These are phyloP conservation scores for Jatropha multifida DNA, from an alignment of 441 rosid genomes.

Conservation along the genomic window DNA sequence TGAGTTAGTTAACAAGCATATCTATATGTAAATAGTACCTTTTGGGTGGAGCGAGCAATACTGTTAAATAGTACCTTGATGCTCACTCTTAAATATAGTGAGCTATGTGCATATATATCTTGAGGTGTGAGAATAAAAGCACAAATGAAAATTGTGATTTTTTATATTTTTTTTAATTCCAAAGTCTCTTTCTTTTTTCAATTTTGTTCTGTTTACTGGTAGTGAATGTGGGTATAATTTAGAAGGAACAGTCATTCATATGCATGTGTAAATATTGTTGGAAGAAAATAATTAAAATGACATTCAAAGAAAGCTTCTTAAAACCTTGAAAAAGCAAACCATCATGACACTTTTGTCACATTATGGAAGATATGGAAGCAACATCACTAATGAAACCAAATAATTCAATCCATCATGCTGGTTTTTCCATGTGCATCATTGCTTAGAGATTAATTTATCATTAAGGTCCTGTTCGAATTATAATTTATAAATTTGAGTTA, in stretches of 20 bases:
- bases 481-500: too few relatives aligned
- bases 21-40: neutral
- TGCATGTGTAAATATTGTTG: neutral
- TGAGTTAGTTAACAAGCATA: neutral
- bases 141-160: neutral
- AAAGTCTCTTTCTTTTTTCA: too few relatives aligned
- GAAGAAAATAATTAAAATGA: neutral
- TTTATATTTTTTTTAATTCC: too few relatives aligned
- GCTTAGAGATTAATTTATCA: neutral
- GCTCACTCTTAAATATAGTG: too few relatives aligned
- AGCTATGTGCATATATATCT: neutral
- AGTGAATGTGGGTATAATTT: neutral
- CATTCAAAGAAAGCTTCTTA: neutral
- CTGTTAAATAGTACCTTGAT: too few relatives aligned
- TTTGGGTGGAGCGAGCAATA: too few relatives aligned
- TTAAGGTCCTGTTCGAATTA: too few relatives aligned
- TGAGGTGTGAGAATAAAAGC: neutral
- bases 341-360: neutral
- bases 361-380: constrained; percentile 6
- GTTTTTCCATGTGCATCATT: constrained; percentile 6
- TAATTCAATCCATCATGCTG: constrained; percentile 24
- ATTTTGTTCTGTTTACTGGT: too few relatives aligned
- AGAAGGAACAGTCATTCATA: neutral
- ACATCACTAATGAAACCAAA: constrained; percentile 6
- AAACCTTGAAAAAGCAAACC: too few relatives aligned